Percentiles rank a stretch among this genome's conserved stretches.
Evolutionary conservation across 2,329 filamentous ascomycete species (phyloP).

Genomic region (Sporothrix sp.): DNA sequence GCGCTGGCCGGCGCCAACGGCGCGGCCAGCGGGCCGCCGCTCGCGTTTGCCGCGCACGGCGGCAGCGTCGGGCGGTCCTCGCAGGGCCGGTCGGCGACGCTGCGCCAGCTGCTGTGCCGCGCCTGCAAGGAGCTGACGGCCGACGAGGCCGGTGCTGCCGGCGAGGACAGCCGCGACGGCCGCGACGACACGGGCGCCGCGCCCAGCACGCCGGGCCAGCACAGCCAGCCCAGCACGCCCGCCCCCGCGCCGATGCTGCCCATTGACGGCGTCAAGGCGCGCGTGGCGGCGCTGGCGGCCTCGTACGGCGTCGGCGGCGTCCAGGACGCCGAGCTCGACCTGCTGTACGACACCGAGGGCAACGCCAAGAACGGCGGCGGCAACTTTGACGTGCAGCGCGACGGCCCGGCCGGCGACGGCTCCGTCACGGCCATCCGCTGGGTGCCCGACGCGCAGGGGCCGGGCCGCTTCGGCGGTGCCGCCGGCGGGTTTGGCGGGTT

Average conservation of each 20-base stretch:
- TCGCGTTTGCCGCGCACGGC: slow-evolving; percentile 23
- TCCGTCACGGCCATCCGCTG: slow-evolving; percentile 39
- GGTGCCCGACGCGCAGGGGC: slow-evolving; percentile 35
- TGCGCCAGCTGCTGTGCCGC: slow-evolving; percentile 66
- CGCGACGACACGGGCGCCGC: slow-evolving; percentile 28
- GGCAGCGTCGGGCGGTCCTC: slow-evolving; percentile 34
- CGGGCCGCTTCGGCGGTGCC: too few species aligned
- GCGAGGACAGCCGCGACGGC: slow-evolving; percentile 17
- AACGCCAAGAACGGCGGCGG: slow-evolving; percentile 80
- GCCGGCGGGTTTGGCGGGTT: neutral
- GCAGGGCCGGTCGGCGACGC: slow-evolving; percentile 55
- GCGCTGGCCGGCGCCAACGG: neutral
- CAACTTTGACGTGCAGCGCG: slow-evolving; percentile 60
- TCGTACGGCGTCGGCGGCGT: slow-evolving; percentile 26
- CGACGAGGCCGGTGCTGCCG: slow-evolving; percentile 32
- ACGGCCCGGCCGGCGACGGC: slow-evolving; percentile 29
- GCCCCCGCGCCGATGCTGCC: slow-evolving; percentile 46
- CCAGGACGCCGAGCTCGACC: slow-evolving; percentile 60
- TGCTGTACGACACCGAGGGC: slow-evolving; percentile 85
- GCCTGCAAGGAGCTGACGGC: slow-evolving; percentile 57
- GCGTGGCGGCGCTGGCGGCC: slow-evolving; percentile 42
- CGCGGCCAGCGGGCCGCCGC: slow-evolving; percentile 15
- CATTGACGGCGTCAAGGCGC: slow-evolving; percentile 56
- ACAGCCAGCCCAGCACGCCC: too few species aligned
- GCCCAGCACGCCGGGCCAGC: too few species aligned